phyloP scores from a whole-genome alignment of 257 asterid genomes.

The Petunia secreta region DNA sequence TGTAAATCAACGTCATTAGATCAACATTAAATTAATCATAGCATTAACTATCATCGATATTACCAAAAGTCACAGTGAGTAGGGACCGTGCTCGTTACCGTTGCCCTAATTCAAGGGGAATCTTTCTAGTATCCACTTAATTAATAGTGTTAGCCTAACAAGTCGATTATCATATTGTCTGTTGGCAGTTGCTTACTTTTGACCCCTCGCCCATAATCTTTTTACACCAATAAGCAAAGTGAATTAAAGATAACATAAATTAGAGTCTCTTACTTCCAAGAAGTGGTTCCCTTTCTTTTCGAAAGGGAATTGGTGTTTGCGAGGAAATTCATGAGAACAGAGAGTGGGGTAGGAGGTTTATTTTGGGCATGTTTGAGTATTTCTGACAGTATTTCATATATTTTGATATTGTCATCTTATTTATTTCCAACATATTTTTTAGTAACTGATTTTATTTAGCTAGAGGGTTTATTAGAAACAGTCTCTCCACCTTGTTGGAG shows the following conservation, averaged over 20 bases:
- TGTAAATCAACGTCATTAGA: neutral
- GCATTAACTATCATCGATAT: neutral
- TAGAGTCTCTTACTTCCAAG: neutral
- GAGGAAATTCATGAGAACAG: slow-evolving; percentile 15
- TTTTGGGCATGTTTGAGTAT: neutral
- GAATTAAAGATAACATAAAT: neutral
- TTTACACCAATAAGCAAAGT: slow-evolving; percentile 19
- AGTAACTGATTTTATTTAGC: neutral
- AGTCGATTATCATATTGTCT: neutral
- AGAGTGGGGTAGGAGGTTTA: neutral
- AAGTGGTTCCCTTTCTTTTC: neutral
- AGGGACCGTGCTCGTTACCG: neutral
- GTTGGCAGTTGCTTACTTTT: neutral
- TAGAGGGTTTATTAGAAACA: neutral
- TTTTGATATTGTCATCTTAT: neutral
- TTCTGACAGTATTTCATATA: neutral
- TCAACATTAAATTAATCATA: neutral
- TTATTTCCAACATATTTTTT: neutral
- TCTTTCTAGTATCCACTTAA: neutral
- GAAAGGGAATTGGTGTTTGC: neutral
- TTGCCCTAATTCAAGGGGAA: neutral
- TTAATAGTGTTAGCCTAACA: neutral
- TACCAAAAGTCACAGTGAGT: neutral
- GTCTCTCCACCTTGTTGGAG: neutral
- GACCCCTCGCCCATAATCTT: neutral